A percentile compares a stretch with the other conserved stretches of the same genome.
phyloP scores from a whole-genome alignment of 1,139 yeast genomes.

The Yamadazyma epiphylla region DNA sequence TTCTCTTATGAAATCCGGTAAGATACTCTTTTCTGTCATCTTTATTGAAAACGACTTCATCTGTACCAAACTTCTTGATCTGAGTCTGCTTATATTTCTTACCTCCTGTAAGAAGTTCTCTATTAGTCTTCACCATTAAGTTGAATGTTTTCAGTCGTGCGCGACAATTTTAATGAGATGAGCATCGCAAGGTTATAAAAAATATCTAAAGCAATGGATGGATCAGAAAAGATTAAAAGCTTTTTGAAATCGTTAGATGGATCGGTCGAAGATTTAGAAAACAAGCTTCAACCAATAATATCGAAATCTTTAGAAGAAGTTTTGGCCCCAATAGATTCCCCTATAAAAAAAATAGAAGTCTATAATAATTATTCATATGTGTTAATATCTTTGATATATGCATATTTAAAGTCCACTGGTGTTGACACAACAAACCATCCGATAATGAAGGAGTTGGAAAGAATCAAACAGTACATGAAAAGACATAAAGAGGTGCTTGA shows the following conservation, averaged over 20 bases:
- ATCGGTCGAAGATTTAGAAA: conserved; percentile 27
- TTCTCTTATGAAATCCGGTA: conserved; percentile 95
- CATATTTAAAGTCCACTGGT: conserved; percentile 62
- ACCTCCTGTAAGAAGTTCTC: conserved; percentile 88
- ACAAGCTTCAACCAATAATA: conserved; percentile 29
- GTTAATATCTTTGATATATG: conserved; percentile 43
- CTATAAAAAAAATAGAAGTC: conserved; percentile 33
- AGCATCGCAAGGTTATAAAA: conserved; percentile 11
- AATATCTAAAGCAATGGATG: conserved; percentile 29
- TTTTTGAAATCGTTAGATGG: conserved; percentile 25
- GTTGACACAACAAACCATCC: conserved; percentile 55
- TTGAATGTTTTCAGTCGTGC: conserved; percentile 5
- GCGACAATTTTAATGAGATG: conserved; percentile 11
- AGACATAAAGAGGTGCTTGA: conserved; percentile 42
- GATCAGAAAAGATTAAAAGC: conserved; percentile 25
- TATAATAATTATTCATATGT: conserved; percentile 43
- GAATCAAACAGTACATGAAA: conserved; percentile 69
- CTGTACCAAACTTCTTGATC: conserved; percentile 64
- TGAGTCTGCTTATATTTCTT: conserved; percentile 69
- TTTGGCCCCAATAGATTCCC: conserved; percentile 21
- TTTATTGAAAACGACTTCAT: conserved; percentile 78
- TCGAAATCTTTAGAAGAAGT: conserved; percentile 34
- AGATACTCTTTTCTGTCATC: conserved; percentile 72
- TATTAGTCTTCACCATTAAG: conserved; percentile 44
- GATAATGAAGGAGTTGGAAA: conserved; percentile 63